phyloP scores from a whole-genome alignment of 2,329 filamentous ascomycete species.

The Rutstroemia sp. region DNA sequence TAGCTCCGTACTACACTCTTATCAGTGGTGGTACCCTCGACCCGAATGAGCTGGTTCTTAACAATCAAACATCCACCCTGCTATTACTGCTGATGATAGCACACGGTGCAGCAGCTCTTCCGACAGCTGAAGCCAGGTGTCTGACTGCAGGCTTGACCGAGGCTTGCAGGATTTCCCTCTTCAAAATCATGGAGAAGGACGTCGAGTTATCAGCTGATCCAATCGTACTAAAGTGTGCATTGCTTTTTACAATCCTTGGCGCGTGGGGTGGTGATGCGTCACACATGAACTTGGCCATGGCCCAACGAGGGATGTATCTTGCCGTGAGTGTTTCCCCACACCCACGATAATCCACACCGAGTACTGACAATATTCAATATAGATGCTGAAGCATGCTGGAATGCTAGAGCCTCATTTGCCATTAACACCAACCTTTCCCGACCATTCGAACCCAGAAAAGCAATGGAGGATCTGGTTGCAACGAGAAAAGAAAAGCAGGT shows the following conservation, averaged over 20 bases:
- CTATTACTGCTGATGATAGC: conserved; percentile 66
- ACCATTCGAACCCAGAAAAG: conserved; percentile 38
- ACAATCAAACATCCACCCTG: conserved; percentile 58
- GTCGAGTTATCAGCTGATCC: conserved; percentile 60
- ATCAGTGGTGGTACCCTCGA: conserved; percentile 53
- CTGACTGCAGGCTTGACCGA: conserved; percentile 61
- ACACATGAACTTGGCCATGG: conserved; percentile 72
- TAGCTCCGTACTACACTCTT: conserved; percentile 59
- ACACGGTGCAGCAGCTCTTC: conserved; percentile 59
- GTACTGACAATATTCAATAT: not conserved
- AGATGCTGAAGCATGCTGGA: conserved; percentile 64
- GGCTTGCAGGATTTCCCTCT: conserved; percentile 64
- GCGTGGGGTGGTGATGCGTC: conserved; percentile 71
- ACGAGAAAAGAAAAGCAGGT: conserved; percentile 56
- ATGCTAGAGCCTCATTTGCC: conserved; percentile 49
- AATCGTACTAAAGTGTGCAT: conserved; percentile 54
- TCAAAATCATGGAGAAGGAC: conserved; percentile 65
- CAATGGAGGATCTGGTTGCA: conserved; percentile 59
- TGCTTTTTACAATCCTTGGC: conserved; percentile 60
- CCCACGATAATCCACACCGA: not conserved
- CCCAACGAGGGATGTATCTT: conserved; percentile 65
- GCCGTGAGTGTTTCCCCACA: conserved; percentile 36
- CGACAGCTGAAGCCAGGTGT: conserved; percentile 56
- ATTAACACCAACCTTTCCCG: conserved; percentile 36
- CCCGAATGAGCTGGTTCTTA: conserved; percentile 59